phyloP scores from a whole-genome alignment of 2,329 filamentous ascomycete genomes.

The Madurella fahalii region DNA sequence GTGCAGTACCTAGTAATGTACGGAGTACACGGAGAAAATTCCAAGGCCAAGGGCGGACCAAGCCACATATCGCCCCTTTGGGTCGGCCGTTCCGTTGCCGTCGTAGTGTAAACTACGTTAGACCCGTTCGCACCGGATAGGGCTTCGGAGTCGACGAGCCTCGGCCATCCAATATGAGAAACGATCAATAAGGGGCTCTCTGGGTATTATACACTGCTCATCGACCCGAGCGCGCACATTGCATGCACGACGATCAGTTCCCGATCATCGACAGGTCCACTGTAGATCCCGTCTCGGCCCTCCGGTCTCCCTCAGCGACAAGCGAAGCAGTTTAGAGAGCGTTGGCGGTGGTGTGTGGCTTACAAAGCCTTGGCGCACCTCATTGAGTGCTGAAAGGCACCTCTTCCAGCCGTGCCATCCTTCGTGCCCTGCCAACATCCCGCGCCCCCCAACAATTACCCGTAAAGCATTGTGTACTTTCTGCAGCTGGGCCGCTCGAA shows the following conservation, averaged over 20 bases:
- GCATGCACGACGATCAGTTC: background rate
- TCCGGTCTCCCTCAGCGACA: background rate
- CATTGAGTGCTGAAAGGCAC: background rate
- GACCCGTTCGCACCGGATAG: too few relatives aligned
- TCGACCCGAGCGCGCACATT: background rate
- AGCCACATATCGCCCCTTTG: too few relatives aligned
- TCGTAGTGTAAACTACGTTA: too few relatives aligned
- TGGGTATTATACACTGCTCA: too few relatives aligned
- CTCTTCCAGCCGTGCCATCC: background rate
- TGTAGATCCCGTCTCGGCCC: background rate
- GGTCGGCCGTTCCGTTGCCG: too few relatives aligned
- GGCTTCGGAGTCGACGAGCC: constrained; percentile 2
- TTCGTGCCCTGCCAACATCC: background rate
- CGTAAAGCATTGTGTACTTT: background rate
- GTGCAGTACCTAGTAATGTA: too few relatives aligned
- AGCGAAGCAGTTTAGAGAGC: background rate
- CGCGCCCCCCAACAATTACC: constrained; percentile 4
- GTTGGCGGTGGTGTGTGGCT: constrained; percentile 8
- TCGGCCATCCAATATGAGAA: background rate
- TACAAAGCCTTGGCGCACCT: constrained; percentile 17
- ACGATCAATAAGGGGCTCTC: too few relatives aligned
- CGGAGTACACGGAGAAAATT: too few relatives aligned
- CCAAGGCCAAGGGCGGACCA: too few relatives aligned
- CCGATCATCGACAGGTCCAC: background rate
- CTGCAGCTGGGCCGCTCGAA: background rate